phyloP scores from a whole-genome alignment of 1,139 yeast genomes.

The Suhomyces taliae region DNA sequence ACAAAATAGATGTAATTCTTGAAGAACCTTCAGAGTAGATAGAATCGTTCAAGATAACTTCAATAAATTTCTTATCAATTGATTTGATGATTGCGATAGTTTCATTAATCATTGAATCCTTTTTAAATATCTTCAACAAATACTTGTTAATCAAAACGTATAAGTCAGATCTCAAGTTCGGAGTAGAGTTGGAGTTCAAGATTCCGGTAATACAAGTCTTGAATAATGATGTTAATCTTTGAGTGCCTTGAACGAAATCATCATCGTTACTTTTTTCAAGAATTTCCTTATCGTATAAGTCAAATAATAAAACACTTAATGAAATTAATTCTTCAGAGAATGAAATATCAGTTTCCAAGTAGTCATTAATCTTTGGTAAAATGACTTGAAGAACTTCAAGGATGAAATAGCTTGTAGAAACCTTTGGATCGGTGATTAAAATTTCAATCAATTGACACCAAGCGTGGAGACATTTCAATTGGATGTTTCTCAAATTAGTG shows the following conservation, averaged over 20 bases:
- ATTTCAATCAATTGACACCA: conserved; percentile 85
- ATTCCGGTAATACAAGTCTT: conserved; percentile 75
- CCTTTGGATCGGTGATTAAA: conserved; percentile 57
- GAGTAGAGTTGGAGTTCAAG: conserved; percentile 64
- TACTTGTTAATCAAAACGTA: conserved; percentile 73
- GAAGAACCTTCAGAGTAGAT: conserved; percentile 76
- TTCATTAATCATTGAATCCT: conserved; percentile 43
- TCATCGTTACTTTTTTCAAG: conserved; percentile 24
- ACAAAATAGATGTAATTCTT: conserved; percentile 71
- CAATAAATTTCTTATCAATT: conserved; percentile 62
- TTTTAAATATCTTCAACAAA: conserved; percentile 49
- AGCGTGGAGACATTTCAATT: conserved; percentile 64
- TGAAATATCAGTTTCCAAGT: conserved; percentile 61
- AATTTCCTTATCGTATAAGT: conserved; percentile 53
- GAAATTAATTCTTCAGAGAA: conserved; percentile 80
- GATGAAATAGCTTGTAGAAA: conserved; percentile 48
- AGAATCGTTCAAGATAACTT: conserved; percentile 72
- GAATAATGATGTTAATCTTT: conserved; percentile 66
- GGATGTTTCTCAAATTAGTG: conserved; percentile 50
- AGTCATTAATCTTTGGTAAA: conserved; percentile 74
- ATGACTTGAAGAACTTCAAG: conserved; percentile 74
- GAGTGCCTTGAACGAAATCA: conserved; percentile 27
- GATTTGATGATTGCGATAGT: conserved; percentile 54
- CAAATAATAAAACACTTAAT: conserved; percentile 68
- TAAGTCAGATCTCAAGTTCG: conserved; percentile 71